phyloP scores from a whole-genome alignment of 2,329 filamentous ascomycete genomes.

The Seiridium cupressi region DNA sequence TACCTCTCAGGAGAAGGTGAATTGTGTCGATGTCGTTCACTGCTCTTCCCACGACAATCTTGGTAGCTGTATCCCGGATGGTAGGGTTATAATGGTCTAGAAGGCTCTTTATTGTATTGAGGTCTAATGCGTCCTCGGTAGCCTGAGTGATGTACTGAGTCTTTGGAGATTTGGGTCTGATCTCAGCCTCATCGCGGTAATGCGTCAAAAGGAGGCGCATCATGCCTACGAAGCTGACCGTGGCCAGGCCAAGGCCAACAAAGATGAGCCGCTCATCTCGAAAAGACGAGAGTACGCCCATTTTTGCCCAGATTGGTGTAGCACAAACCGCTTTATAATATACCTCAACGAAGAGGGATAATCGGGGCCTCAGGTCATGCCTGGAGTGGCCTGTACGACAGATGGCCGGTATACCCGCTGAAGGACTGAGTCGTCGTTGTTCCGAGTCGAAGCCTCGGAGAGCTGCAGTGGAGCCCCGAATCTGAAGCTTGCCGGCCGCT shows the following conservation, averaged over 20 bases:
- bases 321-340: not conserved
- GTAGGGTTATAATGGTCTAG: conserved; percentile 70
- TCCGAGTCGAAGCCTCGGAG: not conserved
- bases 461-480: not conserved
- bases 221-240: conserved; percentile 55
- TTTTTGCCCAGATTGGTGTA: conserved; percentile 22
- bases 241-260: conserved; percentile 53
- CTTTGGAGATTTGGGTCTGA: conserved; percentile 63
- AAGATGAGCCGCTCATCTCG: conserved; percentile 55
- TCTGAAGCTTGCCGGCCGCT: not conserved
- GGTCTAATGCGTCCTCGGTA: conserved; percentile 68
- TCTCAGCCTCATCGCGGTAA: conserved; percentile 63
- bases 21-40: conserved; percentile 57
- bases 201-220: conserved; percentile 58
- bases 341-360: not conserved
- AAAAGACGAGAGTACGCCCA: conserved; percentile 36
- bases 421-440: no score
- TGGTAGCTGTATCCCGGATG: conserved; percentile 66
- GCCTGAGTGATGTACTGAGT: conserved; percentile 73
- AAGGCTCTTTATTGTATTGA: conserved; percentile 66
- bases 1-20: conserved; percentile 52
- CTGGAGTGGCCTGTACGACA: not conserved
- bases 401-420: no score
- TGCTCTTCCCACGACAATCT: conserved; percentile 54
- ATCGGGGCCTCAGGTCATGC: not conserved